Conservation (phyloP, 495 filamentous ascomycete species). For the Penicillium robsamsonii region DNA sequence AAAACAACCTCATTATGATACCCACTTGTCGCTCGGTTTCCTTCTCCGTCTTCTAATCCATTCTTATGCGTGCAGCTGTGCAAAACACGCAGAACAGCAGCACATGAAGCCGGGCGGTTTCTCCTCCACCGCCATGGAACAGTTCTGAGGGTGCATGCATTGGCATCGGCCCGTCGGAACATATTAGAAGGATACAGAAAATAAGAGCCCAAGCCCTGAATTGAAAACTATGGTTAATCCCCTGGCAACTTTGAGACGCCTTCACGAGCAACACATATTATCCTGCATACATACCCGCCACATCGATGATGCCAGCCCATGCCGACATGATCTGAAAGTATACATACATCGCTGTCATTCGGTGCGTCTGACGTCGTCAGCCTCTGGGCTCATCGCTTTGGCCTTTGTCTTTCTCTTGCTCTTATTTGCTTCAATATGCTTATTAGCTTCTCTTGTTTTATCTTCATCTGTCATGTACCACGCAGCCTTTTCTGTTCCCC, state of each 20-base stretch:
- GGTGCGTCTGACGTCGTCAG: background rate
- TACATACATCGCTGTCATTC: background rate
- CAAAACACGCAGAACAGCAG: conserved; percentile 12
- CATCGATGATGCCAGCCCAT: background rate
- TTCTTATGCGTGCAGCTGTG: conserved; percentile 20
- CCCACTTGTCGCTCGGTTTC: conserved; percentile 40
- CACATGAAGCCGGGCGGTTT: background rate
- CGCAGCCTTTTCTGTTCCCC: background rate
- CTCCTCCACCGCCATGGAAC: background rate
- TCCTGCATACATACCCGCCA: conserved; percentile 10
- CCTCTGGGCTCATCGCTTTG: background rate
- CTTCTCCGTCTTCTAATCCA: conserved; percentile 32
- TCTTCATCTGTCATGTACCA: background rate
- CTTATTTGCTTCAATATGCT: conserved; percentile 1
- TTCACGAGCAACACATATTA: conserved; percentile 12
- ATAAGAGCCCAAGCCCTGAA: conserved; percentile 11
- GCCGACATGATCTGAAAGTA: background rate
- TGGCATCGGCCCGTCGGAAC: background rate
- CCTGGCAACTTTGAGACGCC: background rate
- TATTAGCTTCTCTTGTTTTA: conserved; percentile 7
- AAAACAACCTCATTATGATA: conserved; percentile 47
- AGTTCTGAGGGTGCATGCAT: background rate
- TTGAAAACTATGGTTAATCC: conserved; percentile 2
- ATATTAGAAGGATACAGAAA: conserved; percentile 4
- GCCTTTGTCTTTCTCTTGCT: background rate